phyloP scores from a whole-genome alignment of 805 yeast genomes.

The Pichia manshurica region DNA sequence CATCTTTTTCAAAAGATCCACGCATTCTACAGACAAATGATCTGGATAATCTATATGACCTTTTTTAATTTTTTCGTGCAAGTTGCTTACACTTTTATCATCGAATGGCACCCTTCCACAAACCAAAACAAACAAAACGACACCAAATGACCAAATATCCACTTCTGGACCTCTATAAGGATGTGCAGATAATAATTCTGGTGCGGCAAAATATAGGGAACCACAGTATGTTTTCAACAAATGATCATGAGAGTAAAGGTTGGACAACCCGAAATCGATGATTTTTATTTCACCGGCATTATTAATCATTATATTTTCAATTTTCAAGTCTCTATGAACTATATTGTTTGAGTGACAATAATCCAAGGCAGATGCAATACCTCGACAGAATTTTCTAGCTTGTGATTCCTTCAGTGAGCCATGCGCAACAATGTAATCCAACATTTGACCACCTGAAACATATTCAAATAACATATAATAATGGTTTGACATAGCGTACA shows the following conservation, averaged over 20 bases:
- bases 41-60: slow-evolving; percentile 91
- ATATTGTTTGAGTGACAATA: slow-evolving; percentile 92
- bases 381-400: slow-evolving; percentile 92
- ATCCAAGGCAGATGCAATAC: slow-evolving; percentile 88
- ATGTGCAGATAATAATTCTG: slow-evolving; percentile 85
- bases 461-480: slow-evolving; percentile 96
- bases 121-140: slow-evolving; percentile 87
- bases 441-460: slow-evolving; percentile 95
- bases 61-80: slow-evolving; percentile 89
- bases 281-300: slow-evolving; percentile 91
- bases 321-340: slow-evolving; percentile 94
- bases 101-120: slow-evolving; percentile 99
- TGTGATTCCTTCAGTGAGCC: slow-evolving; percentile 90
- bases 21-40: slow-evolving; percentile 72
- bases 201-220: slow-evolving; percentile 96
- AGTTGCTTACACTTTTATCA: slow-evolving; percentile 83
- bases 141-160: slow-evolving; percentile 98
- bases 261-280: slow-evolving; percentile 93
- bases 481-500: slow-evolving; percentile 94
- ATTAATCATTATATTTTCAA: slow-evolving; percentile 92
- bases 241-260: slow-evolving; percentile 65
- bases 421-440: slow-evolving; percentile 94
- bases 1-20: slow-evolving; percentile 78
- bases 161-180: slow-evolving; percentile 97
- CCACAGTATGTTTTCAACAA: slow-evolving; percentile 94